These are phyloP conservation scores for Plasmodium malariae DNA, from an alignment of 169 alveolate genomes.

Conservation along the genomic window DNA sequence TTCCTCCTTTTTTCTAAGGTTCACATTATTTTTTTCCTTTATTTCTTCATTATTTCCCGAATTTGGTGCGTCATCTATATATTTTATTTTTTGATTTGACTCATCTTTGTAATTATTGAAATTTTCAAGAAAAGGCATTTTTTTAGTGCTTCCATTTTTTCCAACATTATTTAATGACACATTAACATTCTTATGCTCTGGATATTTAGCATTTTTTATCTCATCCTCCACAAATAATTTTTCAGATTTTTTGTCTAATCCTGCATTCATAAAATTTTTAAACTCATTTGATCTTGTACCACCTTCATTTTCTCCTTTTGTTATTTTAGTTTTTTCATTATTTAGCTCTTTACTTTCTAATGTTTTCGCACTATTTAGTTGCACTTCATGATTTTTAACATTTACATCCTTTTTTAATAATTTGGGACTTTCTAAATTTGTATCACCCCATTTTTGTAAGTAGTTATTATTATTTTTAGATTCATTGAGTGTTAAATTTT, in stretches of 20 bases:
- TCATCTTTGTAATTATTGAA: slow-evolving; percentile 5
- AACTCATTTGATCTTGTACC: slow-evolving; percentile 1
- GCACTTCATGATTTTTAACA: slow-evolving; percentile 22
- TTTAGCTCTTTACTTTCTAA: slow-evolving; percentile 8
- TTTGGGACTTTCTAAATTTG: slow-evolving; percentile 10
- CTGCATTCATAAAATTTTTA: slow-evolving; percentile 1
- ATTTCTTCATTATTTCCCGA: slow-evolving; percentile 16
- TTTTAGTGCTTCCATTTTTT: slow-evolving; percentile 2
- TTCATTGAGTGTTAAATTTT: slow-evolving; percentile 4
- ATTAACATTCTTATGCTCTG: slow-evolving; percentile 10
- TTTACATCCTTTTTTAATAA: slow-evolving; percentile 11
- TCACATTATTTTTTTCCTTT: neutral
- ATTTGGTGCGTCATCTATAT: neutral
- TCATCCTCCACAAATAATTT: slow-evolving; percentile 10
- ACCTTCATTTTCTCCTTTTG: slow-evolving; percentile 3
- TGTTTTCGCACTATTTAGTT: neutral
- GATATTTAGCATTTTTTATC: slow-evolving; percentile 3
- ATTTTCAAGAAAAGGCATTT: slow-evolving; percentile 12
- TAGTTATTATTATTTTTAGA: slow-evolving; percentile 8
- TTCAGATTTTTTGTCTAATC: slow-evolving; percentile 8
- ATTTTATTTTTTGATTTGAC: neutral
- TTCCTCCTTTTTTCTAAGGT: neutral
- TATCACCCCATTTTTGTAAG: slow-evolving; percentile 12
- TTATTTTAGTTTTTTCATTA: slow-evolving; percentile 7
- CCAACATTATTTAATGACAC: slow-evolving; percentile 3